Conservation (phyloP, 2,329 filamentous ascomycete genomes). For the Dactylellina parvicollis region DNA sequence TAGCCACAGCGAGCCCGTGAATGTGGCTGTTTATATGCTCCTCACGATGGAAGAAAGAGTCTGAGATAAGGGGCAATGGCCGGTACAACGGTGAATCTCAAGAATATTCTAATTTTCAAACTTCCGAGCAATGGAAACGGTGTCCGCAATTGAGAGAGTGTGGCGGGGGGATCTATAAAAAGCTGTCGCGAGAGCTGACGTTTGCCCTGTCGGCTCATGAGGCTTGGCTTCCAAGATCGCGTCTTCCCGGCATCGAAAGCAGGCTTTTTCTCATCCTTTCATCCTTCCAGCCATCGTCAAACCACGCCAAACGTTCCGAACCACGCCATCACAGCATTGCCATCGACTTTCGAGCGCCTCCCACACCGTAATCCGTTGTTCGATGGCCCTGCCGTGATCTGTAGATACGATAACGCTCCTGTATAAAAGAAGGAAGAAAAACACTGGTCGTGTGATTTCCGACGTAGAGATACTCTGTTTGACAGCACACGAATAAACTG, state of each 20-base stretch:
- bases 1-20: neutral
- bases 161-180: no score
- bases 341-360: neutral
- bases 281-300: slow-evolving; percentile 13
- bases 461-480: slow-evolving; percentile 21
- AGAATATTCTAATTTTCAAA: no score
- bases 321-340: neutral
- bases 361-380: neutral
- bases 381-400: slow-evolving; percentile 13
- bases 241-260: slow-evolving; percentile 32
- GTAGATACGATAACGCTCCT: slow-evolving; percentile 9
- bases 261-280: slow-evolving; percentile 34
- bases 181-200: slow-evolving; percentile 2
- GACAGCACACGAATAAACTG: neutral
- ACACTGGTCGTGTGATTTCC: slow-evolving; percentile 34
- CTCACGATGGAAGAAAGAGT: neutral
- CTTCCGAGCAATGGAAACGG: no score
- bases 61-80: no score
- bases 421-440: slow-evolving; percentile 26
- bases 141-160: no score
- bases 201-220: neutral
- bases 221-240: slow-evolving; percentile 34
- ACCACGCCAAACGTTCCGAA: neutral
- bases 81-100: no score
- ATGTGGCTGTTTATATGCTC: neutral